Base-by-base conservation (phyloP, 2,329 filamentous ascomycete genomes). In the Penicillium sclerotiorum region DNA sequence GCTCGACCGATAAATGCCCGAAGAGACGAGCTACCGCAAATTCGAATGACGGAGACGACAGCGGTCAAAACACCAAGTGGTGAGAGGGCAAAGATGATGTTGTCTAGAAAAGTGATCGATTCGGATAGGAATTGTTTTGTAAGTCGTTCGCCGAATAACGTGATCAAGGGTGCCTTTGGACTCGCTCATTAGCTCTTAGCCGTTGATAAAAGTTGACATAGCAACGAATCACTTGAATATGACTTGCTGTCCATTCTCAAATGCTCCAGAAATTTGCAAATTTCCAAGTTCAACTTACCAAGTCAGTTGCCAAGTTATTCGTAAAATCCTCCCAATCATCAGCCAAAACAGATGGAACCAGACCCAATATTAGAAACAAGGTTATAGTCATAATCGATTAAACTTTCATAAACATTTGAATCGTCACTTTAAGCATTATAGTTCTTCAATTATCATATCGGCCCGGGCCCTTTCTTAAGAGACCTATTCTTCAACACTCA, bases 101-200 rank as follows among this genome's bases (percentile, higher is more conserved):
- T 71, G 33, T 80, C 78, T 0, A 72, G 57, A 38, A 68, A 62
- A 2, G 63, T 68, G 2, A 73, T 65, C 0, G 72, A 71, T 27
- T 77, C 69, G 39, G 73, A 77, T 20, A 80, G 67, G 45, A 76
- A 80, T 56, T 80, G 77, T 58, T 73, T 78, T 0, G 75, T 74
- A 3, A 77, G 69, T 17, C 70, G 64, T 33, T 79, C 76, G 1
- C 76, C 77, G 30, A 80, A 80, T 1, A 76, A 62, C 8, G 66
- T 55, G 9, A 73, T 67, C 3, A 73, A 49, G 1, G 68, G 69
- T 12, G 69, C 67, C 65, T 71, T 38, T 5, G 22, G 11, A n/a
- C 21, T 17, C 18, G 22, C 12, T 22, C 9, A 23, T 39, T 25
- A 46, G 17, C 18, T 20, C 27, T 27, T 45, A n/a, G n/a, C n/a